phyloP scores from a whole-genome alignment of 441 rosid species.

The Euphorbia corollata region DNA sequence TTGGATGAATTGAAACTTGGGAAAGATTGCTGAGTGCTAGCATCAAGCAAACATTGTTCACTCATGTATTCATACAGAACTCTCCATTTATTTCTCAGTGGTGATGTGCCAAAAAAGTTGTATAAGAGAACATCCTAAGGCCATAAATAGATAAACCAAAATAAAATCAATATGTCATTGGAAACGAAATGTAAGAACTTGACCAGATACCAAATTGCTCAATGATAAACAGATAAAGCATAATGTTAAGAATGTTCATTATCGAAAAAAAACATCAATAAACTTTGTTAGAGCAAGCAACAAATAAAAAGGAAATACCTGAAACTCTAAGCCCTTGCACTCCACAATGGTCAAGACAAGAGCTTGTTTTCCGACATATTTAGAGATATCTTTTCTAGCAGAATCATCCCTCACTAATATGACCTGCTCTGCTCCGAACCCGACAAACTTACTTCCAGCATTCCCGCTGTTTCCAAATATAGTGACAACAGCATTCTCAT shows the following conservation, averaged over 20 bases:
- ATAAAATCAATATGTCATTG: constrained; percentile 25
- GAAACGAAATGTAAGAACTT: constrained; percentile 31
- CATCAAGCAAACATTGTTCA: constrained; percentile 32
- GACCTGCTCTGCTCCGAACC: constrained; percentile 52
- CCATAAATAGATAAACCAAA: not conserved
- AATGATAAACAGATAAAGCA: not conserved
- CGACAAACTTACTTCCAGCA: constrained; percentile 25
- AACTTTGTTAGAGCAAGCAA: no score
- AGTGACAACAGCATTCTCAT: constrained; percentile 31
- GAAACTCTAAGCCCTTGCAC: constrained; percentile 57
- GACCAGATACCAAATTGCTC: not conserved
- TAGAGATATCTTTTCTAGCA: constrained; percentile 31
- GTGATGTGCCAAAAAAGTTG: constrained; percentile 47
- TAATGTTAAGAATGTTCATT: no score
- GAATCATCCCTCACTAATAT: constrained; percentile 43
- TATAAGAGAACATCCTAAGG: constrained; percentile 44
- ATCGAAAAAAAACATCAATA: constrained; percentile 36
- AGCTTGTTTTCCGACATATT: constrained; percentile 37
- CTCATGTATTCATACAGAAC: constrained; percentile 42
- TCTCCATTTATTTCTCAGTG: constrained; percentile 41
- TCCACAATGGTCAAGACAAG: constrained; percentile 47
- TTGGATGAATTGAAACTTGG: constrained; percentile 28
- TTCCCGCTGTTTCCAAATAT: constrained; percentile 32
- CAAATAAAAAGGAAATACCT: constrained; percentile 24
- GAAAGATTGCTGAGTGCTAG: constrained; percentile 16